Conservation (phyloP, 106 monocot genomes). For the Platanthera zijinensis region DNA sequence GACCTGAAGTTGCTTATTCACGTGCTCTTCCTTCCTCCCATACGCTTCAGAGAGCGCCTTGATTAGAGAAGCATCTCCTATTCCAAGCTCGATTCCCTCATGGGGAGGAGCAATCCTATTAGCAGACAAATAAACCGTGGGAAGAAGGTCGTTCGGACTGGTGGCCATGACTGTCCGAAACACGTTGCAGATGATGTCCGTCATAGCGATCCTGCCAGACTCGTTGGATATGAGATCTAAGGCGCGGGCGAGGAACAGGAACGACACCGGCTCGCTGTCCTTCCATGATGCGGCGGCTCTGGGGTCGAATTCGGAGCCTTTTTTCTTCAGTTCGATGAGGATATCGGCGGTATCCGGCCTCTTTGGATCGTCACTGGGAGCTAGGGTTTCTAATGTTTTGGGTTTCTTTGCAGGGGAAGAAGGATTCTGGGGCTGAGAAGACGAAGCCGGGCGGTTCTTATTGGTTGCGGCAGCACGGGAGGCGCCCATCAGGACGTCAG, state of each 20-base stretch:
- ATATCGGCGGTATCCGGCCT: conserved; percentile 17
- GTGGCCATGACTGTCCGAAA: conserved; percentile 81
- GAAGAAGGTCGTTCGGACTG: conserved; percentile 64
- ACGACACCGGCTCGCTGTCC: conserved; percentile 71
- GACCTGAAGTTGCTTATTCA: conserved; percentile 82
- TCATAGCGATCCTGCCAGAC: conserved; percentile 66
- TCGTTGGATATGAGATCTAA: conserved; percentile 76
- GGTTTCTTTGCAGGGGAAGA: conserved; percentile 26
- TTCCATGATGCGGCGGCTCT: conserved; percentile 61
- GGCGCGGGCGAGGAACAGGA: conserved; percentile 69
- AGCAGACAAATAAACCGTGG: conserved; percentile 73
- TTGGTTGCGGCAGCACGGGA: conserved; percentile 61
- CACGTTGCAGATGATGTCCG: conserved; percentile 82
- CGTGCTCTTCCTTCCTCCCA: conserved; percentile 85
- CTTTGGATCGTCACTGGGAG: background rate
- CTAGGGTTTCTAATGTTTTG: conserved; percentile 23
- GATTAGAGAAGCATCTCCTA: conserved; percentile 74
- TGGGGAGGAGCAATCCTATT: conserved; percentile 80
- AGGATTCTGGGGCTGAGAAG: conserved; percentile 10
- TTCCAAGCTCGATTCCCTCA: conserved; percentile 90
- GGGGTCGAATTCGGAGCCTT: conserved; percentile 55
- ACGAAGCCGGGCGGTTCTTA: background rate
- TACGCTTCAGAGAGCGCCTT: conserved; percentile 82
- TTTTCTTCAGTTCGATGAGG: conserved; percentile 53
- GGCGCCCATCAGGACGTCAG: conserved; percentile 78